Conservation (phyloP, 768 basidiomycete genomes). For the Boletus sp. region DNA sequence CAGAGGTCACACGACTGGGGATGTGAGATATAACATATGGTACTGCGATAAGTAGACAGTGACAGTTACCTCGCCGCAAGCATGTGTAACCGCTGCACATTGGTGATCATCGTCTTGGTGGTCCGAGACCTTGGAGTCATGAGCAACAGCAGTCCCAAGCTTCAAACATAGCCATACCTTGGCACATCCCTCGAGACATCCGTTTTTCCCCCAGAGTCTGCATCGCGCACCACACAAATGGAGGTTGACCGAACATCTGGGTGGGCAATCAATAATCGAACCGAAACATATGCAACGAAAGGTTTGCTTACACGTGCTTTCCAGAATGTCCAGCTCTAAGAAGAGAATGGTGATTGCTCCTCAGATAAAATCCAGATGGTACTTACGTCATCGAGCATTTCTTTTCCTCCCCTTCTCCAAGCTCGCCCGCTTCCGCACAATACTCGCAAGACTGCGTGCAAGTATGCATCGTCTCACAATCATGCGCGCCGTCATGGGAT, state of each 20-base stretch:
- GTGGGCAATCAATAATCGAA: neutral
- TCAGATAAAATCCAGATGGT: neutral
- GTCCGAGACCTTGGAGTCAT: conserved; percentile 37
- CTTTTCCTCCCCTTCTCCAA: conserved; percentile 27
- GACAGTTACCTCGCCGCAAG: conserved; percentile 49
- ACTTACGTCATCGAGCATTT: conserved; percentile 47
- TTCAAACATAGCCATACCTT: conserved; percentile 35
- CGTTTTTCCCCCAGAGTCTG: conserved; percentile 40
- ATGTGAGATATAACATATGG: neutral
- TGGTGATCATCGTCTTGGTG: conserved; percentile 50
- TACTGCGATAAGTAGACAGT: neutral
- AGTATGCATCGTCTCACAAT: conserved; percentile 48
- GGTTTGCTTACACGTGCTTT: conserved; percentile 47
- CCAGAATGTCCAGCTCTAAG: conserved; percentile 55
- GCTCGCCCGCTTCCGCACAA: conserved; percentile 30
- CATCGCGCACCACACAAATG: conserved; percentile 59
- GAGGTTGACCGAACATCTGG: conserved; percentile 47
- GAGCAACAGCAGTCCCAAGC: neutral
- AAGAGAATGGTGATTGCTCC: neutral
- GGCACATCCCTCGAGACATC: conserved; percentile 51
- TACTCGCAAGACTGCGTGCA: conserved; percentile 47
- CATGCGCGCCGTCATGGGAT: conserved; percentile 44
- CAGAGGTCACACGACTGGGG: conserved; percentile 43
- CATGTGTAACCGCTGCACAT: conserved; percentile 50
- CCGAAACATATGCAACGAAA: neutral